Evolutionary conservation across 352 stramenopile species (phyloP).

Genomic region (Globisporangium yorkense): DNA sequence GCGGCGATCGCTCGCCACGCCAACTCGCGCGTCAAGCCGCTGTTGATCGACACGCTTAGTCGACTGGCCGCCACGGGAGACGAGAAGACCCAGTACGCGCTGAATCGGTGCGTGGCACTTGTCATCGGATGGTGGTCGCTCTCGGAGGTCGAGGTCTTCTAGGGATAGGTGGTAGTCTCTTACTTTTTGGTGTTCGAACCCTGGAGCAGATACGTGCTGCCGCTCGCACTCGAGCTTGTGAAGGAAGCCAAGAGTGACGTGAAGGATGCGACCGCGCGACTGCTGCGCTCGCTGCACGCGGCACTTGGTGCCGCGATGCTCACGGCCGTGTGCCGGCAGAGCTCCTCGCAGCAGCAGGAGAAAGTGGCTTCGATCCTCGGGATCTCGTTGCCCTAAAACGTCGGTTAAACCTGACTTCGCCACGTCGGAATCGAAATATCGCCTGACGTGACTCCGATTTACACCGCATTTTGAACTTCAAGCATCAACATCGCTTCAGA

Average conservation of each 20-base stretch:
- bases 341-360: constrained; percentile 48
- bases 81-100: constrained; percentile 46
- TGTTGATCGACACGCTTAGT: constrained; percentile 46
- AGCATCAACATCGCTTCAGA: no score
- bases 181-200: not conserved
- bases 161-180: not conserved
- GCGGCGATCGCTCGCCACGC: constrained; percentile 32
- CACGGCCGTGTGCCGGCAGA: constrained; percentile 36
- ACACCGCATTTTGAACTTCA: no score
- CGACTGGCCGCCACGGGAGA: constrained; percentile 29
- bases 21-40: constrained; percentile 55
- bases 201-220: constrained; percentile 47
- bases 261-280: constrained; percentile 41
- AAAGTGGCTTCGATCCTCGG: constrained; percentile 41
- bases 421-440: not conserved
- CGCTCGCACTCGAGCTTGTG: constrained; percentile 58
- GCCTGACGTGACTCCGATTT: not conserved
- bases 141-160: not conserved
- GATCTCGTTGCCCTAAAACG: constrained; percentile 6
- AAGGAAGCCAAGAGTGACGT: constrained; percentile 74
- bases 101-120: constrained; percentile 25
- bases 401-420: not conserved
- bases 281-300: constrained; percentile 28
- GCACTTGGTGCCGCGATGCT: constrained; percentile 19
- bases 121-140: not conserved